These are phyloP conservation scores for Xylaria cubensis DNA, from an alignment of 495 filamentous ascomycete species.

Conservation along the genomic window DNA sequence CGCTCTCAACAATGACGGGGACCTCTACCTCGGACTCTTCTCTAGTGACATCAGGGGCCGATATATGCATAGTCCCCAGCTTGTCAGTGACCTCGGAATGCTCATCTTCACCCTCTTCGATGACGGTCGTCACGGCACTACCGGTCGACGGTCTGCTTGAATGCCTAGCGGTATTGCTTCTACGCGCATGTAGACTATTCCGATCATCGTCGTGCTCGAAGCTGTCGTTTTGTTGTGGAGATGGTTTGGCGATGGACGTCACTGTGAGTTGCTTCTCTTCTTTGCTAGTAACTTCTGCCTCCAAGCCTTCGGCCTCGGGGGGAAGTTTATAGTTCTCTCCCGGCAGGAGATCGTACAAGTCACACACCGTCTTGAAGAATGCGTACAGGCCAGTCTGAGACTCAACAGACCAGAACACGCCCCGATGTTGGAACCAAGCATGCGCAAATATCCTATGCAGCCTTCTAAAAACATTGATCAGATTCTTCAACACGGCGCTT, in stretches of 20 bases:
- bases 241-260: slow-evolving; percentile 56
- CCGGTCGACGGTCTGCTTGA: slow-evolving; percentile 74
- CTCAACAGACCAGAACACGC: slow-evolving; percentile 97
- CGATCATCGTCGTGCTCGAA: slow-evolving; percentile 52
- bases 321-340: slow-evolving; percentile 96
- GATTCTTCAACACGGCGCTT: slow-evolving; percentile 74
- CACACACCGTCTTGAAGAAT: slow-evolving; percentile 96
- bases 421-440: slow-evolving; percentile 96
- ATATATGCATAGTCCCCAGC: slow-evolving; percentile 49
- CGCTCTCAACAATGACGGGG: slow-evolving; percentile 53
- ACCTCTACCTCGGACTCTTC: slow-evolving; percentile 52
- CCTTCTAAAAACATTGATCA: slow-evolving; percentile 92
- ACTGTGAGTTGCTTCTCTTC: slow-evolving; percentile 44
- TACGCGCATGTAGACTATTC: slow-evolving; percentile 42
- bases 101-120: slow-evolving; percentile 74
- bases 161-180: slow-evolving; percentile 77
- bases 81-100: slow-evolving; percentile 46
- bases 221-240: slow-evolving; percentile 44
- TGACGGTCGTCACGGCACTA: slow-evolving; percentile 73
- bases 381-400: slow-evolving; percentile 84
- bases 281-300: slow-evolving; percentile 40
- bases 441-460: slow-evolving; percentile 97
- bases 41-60: slow-evolving; percentile 44
- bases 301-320: slow-evolving; percentile 84
- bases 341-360: slow-evolving; percentile 84